These are phyloP conservation scores for Tulasnella sp. DNA, from an alignment of 768 basidiomycete species.

Conservation along the genomic window DNA sequence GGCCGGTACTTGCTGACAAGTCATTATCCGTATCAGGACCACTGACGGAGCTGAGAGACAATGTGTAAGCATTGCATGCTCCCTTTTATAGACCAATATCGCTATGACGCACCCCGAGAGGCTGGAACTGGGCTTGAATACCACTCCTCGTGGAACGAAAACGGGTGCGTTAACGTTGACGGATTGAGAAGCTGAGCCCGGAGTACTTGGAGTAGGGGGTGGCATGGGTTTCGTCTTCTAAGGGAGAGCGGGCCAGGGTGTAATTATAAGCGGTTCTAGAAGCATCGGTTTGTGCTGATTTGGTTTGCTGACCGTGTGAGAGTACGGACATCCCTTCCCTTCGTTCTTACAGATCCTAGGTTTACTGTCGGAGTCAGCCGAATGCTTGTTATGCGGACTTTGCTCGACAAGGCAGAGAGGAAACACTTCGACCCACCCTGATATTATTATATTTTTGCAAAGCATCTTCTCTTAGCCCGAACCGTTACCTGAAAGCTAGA, in stretches of 20 bases:
- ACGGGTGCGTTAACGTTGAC: constrained; percentile 60
- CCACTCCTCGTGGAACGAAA: constrained; percentile 56
- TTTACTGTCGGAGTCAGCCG: constrained; percentile 14
- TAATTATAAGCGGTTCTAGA: too few species aligned
- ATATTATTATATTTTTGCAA: constrained; percentile 84
- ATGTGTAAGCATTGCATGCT: neutral
- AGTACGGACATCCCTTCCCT: constrained; percentile 75
- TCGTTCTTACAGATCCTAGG: constrained; percentile 71
- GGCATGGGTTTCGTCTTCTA: neutral
- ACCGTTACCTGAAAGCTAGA: neutral
- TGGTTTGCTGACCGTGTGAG: constrained; percentile 46
- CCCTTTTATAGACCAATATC: too few species aligned
- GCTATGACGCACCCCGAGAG: neutral
- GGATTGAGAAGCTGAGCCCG: neutral
- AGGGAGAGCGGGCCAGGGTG: too few species aligned
- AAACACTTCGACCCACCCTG: constrained; percentile 52
- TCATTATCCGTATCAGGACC: neutral
- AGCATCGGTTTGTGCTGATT: constrained; percentile 37
- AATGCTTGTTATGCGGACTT: neutral
- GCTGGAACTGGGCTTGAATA: constrained; percentile 14
- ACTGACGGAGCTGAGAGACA: neutral
- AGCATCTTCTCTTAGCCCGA: constrained; percentile 26
- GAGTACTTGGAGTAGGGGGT: neutral
- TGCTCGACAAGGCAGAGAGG: neutral
- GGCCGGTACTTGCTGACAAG: neutral